Evolutionary conservation across 2,329 filamentous ascomycete genomes (phyloP), one percentile per base, ranked within the genome.

Genomic region (Aspergillus fumigatiaffinis): DNA sequence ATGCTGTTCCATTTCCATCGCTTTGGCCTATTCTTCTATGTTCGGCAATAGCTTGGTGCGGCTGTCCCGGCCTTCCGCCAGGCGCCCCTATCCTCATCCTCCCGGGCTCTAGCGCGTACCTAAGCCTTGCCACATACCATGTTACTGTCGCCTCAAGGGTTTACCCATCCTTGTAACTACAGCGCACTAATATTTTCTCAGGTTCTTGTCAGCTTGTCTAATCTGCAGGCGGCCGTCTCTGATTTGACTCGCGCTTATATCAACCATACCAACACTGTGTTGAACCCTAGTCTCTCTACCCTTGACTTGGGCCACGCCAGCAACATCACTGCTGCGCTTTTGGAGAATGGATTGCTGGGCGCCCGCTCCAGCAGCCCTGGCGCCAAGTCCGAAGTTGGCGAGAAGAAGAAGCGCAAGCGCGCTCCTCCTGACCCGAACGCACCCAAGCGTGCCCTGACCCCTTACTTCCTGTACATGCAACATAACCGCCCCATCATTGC

Each of bases 381-480:
- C 14, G 65, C 65, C 28, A 72, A 73, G 59, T 75, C 74, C 12
- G 80, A 82, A 25, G 77, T 76, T 1, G 82, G 86, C 68, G 85
- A 87, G 73, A 89, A 91, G 83, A 92, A 92, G 83, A 92, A 94
- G 82, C 88, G 90, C 76, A 93, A 94, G 83, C 92, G 92, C 82
- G 85, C 87, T 60, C 87, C 86, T 46, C 87, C 90, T 70, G 93
- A 97, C 73, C 92, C 92, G 65, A 96, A 96, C 74, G 92, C 92
- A 6, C 93, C 93, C 59, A 97, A 97, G 84, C 87, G 92, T 52
- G 92, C 93, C 8, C 77, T 97, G 70, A 97, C 93, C 5, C 92
- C 93, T 2, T 97, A 95, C 80, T 96, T 97, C 81, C 80, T 97
- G 60, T 97, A 92, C 80, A 91, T 96, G 82, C 89, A 95, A 74